Conservation (phyloP, 2,329 filamentous ascomycete species). For the Tetracladium maxilliforme region DNA sequence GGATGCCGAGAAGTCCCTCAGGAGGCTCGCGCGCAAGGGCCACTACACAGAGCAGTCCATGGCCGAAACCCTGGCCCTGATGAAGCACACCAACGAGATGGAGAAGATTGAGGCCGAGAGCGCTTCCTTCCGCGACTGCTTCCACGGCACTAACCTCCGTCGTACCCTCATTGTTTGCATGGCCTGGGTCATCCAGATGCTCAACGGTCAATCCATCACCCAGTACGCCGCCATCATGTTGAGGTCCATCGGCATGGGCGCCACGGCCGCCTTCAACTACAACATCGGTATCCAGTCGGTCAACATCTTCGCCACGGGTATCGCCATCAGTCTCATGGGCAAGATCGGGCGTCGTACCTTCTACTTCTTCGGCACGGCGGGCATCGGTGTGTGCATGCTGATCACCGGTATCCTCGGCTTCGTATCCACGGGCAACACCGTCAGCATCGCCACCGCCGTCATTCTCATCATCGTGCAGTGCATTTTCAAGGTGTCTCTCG, state of each 20-base stretch:
- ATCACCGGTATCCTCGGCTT: too few species aligned
- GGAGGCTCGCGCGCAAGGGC: slow-evolving; percentile 23
- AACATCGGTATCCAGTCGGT: too few species aligned
- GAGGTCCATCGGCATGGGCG: too few species aligned
- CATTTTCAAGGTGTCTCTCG: slow-evolving; percentile 24
- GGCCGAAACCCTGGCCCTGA: slow-evolving; percentile 30
- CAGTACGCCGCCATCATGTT: slow-evolving; percentile 27
- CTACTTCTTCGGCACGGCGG: too few species aligned
- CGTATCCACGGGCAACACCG: too few species aligned
- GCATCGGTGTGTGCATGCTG: too few species aligned
- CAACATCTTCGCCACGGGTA: too few species aligned
- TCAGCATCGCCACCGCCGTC: slow-evolving; percentile 14
- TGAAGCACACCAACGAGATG: slow-evolving; percentile 37
- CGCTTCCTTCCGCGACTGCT: slow-evolving; percentile 32
- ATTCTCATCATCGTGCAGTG: slow-evolving; percentile 20
- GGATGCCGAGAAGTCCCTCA: slow-evolving; percentile 24
- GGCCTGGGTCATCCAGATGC: slow-evolving; percentile 46
- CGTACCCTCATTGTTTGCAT: slow-evolving; percentile 39
- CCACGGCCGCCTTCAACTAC: too few species aligned
- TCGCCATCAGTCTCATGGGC: too few species aligned
- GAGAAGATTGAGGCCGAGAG: slow-evolving; percentile 28
- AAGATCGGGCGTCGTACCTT: too few species aligned
- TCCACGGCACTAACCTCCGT: slow-evolving; percentile 28
- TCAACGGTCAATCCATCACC: slow-evolving; percentile 47
- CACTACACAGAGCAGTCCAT: slow-evolving; percentile 18